These are phyloP conservation scores for Zygoascus tannicola DNA, from an alignment of 805 yeast species.

Conservation along the genomic window DNA sequence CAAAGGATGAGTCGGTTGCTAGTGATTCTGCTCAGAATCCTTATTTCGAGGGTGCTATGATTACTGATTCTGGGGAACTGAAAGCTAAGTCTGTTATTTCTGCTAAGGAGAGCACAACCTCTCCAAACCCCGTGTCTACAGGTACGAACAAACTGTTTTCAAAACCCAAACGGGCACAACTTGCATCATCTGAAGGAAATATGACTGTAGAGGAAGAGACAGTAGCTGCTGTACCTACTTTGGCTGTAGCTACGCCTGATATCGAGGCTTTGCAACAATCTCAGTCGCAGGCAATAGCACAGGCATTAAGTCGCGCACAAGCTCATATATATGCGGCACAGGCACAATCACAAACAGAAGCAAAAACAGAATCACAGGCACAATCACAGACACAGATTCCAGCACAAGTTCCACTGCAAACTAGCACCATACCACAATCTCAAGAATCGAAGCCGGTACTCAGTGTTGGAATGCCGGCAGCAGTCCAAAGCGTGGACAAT, in stretches of 20 bases:
- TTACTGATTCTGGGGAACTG: neutral
- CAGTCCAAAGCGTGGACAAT: neutral
- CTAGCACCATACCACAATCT: too few relatives aligned
- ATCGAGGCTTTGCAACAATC: neutral
- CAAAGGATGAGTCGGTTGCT: neutral
- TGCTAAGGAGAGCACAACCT: neutral
- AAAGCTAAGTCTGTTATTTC: neutral
- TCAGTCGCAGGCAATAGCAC: too few relatives aligned
- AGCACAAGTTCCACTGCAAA: too few relatives aligned
- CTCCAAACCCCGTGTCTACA: too few relatives aligned
- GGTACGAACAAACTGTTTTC: too few relatives aligned
- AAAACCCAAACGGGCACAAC: neutral
- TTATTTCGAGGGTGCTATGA: neutral
- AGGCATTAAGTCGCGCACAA: neutral
- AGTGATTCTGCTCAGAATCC: neutral
- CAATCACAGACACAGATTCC: too few relatives aligned
- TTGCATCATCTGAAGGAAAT: slow-evolving; percentile 2
- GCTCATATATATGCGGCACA: too few relatives aligned
- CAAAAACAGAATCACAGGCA: too few relatives aligned
- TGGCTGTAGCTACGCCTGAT: slow-evolving; percentile 23
- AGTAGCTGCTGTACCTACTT: slow-evolving; percentile 39
- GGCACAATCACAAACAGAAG: too few relatives aligned
- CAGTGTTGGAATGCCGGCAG: too few relatives aligned
- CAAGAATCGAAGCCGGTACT: too few relatives aligned
- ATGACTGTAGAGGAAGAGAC: slow-evolving; percentile 58